Evolutionary conservation across 164 flowering plant genomes (phyloP), one percentile per base, ranked within the genome.

Genomic region (Tetrastigma voinierianum): DNA sequence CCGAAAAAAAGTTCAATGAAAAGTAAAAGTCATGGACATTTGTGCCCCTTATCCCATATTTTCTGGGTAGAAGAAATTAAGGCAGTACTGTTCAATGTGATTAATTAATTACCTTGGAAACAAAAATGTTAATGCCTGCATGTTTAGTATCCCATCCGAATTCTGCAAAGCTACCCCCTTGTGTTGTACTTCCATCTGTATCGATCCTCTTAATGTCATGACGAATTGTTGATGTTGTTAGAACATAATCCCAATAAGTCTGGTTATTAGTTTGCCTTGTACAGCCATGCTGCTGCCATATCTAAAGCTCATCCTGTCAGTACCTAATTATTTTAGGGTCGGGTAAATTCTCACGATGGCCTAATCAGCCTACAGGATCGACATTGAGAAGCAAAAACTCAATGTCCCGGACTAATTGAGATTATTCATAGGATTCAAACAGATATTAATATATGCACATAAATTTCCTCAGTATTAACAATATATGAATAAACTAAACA

Each of bases 211-310:
- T 3, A 11, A 13, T 18, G 1, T 10, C 12, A 57, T 45, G 67
- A 70, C 55, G 77, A 7, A n/a, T 25, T 61, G 56, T 70, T 40
- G 20, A 72, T 48, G 46, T 83, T 80, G 1, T 57, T 1, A 25
- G 10, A 9, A 83, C 71, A 57, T 79, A 82, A 16, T 74, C 69
- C 78, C 69, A 71, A 47, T 83, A 86, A 46, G 11, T 12, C 0
- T 57, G 65, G 2, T 19, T 5, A 12, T 68, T 75, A 1, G 84
- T 80, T n/a, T 11, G 84, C 83, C 66, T 65, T 74, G 53, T 65
- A 73, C 18, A 86, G 44, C 90, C 90, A 83, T 15, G 84, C 74
- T 21, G 87, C 87, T 61, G 70, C 90, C 90, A 86, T 1, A 83
- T 1, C 69, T 83, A n/a, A n/a, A n/a, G 58, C 58, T 86, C 87